Evolutionary conservation across 1,284 basidiomycete genomes (phyloP).

Genomic region (Austroboletus niveus): DNA sequence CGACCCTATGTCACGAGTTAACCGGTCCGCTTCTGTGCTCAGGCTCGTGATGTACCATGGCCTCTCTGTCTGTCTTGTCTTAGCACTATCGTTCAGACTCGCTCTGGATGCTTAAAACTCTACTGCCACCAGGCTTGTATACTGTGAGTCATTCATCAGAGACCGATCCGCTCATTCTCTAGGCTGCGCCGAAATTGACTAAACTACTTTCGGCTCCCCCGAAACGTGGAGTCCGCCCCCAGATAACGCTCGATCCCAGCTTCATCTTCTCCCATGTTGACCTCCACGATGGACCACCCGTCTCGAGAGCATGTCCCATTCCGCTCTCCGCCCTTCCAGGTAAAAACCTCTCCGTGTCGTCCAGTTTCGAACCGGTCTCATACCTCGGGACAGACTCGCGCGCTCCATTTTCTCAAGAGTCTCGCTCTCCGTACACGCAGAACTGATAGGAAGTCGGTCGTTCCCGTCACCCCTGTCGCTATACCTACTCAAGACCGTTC

Average conservation of each 20-base stretch:
- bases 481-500: constrained; percentile 20
- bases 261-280: constrained; percentile 10
- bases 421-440: constrained; percentile 32
- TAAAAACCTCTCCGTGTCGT: constrained; percentile 14
- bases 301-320: constrained; percentile 25
- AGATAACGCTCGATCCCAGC: constrained; percentile 18
- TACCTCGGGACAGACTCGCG: constrained; percentile 30
- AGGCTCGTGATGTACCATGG: constrained; percentile 3
- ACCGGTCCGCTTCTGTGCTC: not conserved
- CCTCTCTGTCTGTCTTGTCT: not conserved
- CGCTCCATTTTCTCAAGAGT: constrained; percentile 41
- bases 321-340: constrained; percentile 31
- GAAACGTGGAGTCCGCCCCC: constrained; percentile 26
- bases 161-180: not conserved
- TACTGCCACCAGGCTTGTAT: not conserved
- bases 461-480: constrained; percentile 17
- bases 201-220: constrained; percentile 21
- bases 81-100: not conserved
- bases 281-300: constrained; percentile 25
- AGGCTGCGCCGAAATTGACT: constrained; percentile 17
- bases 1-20: constrained; percentile 20
- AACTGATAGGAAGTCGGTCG: constrained; percentile 19
- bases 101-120: too few species aligned
- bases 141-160: not conserved
- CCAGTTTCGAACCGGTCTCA: constrained; percentile 16